Evolutionary conservation across 1,139 yeast genomes (phyloP).

Genomic region (Saccharomyces hybrid): DNA sequence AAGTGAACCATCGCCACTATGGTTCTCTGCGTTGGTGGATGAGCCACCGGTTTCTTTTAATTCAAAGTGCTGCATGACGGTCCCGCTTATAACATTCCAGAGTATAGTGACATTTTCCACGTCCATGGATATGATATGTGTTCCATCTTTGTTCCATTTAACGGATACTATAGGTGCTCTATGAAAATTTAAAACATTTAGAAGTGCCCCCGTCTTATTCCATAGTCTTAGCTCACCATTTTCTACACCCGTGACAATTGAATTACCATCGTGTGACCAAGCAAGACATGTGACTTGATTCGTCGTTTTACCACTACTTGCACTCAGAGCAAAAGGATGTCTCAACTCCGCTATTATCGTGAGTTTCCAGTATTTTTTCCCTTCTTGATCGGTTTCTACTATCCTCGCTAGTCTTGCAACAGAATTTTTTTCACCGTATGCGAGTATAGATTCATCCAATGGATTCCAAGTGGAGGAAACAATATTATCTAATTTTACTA

Average conservation of each 20-base stretch:
- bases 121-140: slow-evolving; percentile 33
- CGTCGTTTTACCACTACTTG: slow-evolving; percentile 12
- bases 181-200: slow-evolving; percentile 52
- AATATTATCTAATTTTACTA: slow-evolving; percentile 31
- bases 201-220: slow-evolving; percentile 58
- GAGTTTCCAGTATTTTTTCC: not conserved
- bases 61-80: slow-evolving; percentile 41
- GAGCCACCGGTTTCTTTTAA: slow-evolving; percentile 9
- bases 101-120: slow-evolving; percentile 38
- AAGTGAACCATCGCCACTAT: slow-evolving; percentile 16
- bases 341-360: slow-evolving; percentile 14
- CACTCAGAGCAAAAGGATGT: slow-evolving; percentile 25
- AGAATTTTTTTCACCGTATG: slow-evolving; percentile 38
- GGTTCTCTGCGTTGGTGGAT: not conserved
- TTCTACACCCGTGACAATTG: slow-evolving; percentile 50
- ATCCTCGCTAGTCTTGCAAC: slow-evolving; percentile 31
- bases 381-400: slow-evolving; percentile 4
- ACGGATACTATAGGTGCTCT: slow-evolving; percentile 45
- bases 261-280: slow-evolving; percentile 60
- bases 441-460: slow-evolving; percentile 27
- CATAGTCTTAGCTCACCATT: slow-evolving; percentile 64
- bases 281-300: slow-evolving; percentile 39
- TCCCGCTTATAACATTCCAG: slow-evolving; percentile 50
- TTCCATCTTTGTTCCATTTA: slow-evolving; percentile 44
- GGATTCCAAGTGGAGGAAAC: slow-evolving; percentile 39